A percentile compares a stretch with the other conserved stretches of the same genome.
Conservation (phyloP, 371 early-diverging fungal genomes). For the Mortierella sp. region DNA sequence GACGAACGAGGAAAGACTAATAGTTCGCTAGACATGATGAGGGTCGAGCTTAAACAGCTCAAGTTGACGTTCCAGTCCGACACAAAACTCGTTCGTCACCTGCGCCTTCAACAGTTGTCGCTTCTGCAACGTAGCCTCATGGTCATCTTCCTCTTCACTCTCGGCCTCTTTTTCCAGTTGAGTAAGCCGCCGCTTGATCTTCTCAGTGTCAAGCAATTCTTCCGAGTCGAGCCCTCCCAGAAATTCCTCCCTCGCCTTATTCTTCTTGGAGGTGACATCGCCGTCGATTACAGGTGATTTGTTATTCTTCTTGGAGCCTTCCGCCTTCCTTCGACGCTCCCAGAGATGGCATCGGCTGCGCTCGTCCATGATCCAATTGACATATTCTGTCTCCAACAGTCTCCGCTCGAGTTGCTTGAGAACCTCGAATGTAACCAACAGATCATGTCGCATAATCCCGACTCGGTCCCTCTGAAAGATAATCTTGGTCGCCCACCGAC, state of each 20-base stretch:
- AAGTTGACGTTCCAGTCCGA: constrained; percentile 37
- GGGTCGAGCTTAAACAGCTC: constrained; percentile 30
- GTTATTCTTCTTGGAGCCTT: not conserved
- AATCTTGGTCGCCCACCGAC: constrained; percentile 65
- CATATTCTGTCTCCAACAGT: constrained; percentile 68
- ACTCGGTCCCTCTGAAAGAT: constrained; percentile 69
- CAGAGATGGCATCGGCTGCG: constrained; percentile 62
- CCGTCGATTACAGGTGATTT: not conserved
- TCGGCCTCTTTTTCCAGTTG: not conserved
- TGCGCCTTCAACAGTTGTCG: not conserved
- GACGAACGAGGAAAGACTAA: not conserved
- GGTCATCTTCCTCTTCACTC: not conserved
- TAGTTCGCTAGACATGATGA: not conserved
- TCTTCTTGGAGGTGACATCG: not conserved
- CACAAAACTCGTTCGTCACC: constrained; percentile 47
- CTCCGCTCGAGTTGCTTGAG: constrained; percentile 70
- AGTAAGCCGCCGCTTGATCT: constrained; percentile 8
- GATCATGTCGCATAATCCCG: constrained; percentile 70
- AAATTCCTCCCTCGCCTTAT: not conserved
- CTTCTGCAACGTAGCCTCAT: not conserved
- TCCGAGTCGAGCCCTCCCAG: constrained; percentile 13
- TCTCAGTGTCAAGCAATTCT: not conserved
- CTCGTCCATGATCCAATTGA: constrained; percentile 73
- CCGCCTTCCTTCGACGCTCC: constrained; percentile 20
- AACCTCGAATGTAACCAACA: constrained; percentile 67